A percentile compares a stretch with the other conserved stretches of the same genome.
phyloP scores from a whole-genome alignment of 768 basidiomycete genomes.

The Leccinum subgranulosum region DNA sequence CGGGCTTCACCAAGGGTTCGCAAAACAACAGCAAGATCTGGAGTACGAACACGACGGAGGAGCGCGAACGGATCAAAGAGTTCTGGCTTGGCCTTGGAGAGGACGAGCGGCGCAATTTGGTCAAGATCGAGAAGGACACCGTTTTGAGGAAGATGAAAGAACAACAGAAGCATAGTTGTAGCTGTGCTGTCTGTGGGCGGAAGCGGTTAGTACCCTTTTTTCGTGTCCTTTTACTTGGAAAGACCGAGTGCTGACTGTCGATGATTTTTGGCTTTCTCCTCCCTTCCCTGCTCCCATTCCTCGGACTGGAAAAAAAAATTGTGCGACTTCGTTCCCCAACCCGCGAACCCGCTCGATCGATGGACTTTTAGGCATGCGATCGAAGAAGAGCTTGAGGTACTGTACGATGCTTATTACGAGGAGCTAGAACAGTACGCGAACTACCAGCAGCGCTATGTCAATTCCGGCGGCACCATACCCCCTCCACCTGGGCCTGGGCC shows the following conservation, averaged over 20 bases:
- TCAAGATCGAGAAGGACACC: constrained; percentile 98
- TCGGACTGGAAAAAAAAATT: constrained; percentile 19
- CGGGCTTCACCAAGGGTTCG: constrained; percentile 24
- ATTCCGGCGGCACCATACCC: constrained; percentile 83
- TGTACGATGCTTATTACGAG: constrained; percentile 99
- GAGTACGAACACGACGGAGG: constrained; percentile 89
- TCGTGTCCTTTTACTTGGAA: constrained; percentile 17
- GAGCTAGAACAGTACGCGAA: constrained; percentile 99
- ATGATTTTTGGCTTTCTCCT: constrained; percentile 24
- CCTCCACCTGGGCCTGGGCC: constrained; percentile 96
- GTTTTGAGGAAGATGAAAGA: constrained; percentile 99
- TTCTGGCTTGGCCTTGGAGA: constrained; percentile 96
- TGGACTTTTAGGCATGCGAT: constrained; percentile 74
- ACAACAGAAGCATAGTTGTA: constrained; percentile 95
- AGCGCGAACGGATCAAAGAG: constrained; percentile 95
- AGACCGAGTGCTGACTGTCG: constrained; percentile 20
- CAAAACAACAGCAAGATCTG: constrained; percentile 81
- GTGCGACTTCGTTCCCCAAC: constrained; percentile 4
- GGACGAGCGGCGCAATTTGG: constrained; percentile 85
- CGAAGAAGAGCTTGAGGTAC: constrained; percentile 99
- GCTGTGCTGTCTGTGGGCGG: constrained; percentile 93
- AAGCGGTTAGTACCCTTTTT: constrained; percentile 74
- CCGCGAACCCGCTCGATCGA: constrained; percentile 14
- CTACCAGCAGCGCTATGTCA: constrained; percentile 94
- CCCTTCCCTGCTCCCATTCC: constrained; percentile 12